Conservation (phyloP, 805 yeast genomes). For the Huiozyma sinensis region DNA sequence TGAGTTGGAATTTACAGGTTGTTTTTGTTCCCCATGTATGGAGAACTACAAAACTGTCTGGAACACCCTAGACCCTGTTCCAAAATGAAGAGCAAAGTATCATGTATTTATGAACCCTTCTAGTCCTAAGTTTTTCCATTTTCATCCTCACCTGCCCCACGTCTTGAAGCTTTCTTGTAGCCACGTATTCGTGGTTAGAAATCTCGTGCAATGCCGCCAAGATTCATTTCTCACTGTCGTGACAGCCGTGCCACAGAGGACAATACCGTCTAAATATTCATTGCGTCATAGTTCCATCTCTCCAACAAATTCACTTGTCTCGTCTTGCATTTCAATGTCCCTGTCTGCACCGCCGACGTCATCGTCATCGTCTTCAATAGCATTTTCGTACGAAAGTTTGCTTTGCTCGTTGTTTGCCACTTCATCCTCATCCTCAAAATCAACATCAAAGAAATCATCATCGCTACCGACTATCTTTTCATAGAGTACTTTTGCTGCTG, state of each 20-base stretch:
- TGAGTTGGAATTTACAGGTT: no score
- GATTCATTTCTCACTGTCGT: neutral
- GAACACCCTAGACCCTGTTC: no score
- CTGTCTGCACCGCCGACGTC: conserved; percentile 11
- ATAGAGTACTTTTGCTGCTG: conserved; percentile 69
- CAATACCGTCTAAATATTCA: neutral
- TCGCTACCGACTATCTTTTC: conserved; percentile 79
- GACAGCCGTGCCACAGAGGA: neutral
- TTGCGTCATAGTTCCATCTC: conserved; percentile 26
- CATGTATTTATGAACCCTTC: no score
- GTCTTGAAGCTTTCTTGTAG: no score
- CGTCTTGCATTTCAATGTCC: conserved; percentile 20
- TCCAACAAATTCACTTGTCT: conserved; percentile 30
- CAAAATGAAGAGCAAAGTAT: no score
- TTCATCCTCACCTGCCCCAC: no score
- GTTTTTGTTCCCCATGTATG: no score
- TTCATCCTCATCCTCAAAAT: conserved; percentile 92
- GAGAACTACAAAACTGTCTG: no score
- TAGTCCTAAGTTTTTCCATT: no score
- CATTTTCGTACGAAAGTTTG: conserved; percentile 9
- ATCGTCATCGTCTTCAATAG: conserved; percentile 23
- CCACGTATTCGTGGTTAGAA: no score
- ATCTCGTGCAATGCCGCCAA: no score
- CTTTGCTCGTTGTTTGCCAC: neutral
- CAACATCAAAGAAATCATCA: conserved; percentile 93